Base-by-base conservation (phyloP, 345 rosid genomes). In the Lumnitzera racemosa region DNA sequence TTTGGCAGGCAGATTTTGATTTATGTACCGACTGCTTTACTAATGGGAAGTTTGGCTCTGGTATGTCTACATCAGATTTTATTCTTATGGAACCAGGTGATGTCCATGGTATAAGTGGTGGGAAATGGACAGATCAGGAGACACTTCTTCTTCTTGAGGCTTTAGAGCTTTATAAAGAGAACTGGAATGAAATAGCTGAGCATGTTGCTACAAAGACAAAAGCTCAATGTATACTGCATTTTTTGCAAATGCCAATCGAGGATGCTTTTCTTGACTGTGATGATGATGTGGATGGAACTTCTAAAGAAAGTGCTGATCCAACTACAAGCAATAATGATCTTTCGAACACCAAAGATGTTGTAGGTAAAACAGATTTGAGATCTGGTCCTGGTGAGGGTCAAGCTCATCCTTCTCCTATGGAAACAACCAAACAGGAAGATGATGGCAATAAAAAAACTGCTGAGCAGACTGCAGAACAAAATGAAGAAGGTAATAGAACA, bases 101-200 rank as follows among this genome's bases (percentile, higher is more conserved):
- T 74, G 77, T 77, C 57, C 78, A 79, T 80, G 96, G 96, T 64
- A 71, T 61, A 63, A 85, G 76, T 70, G 84, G 96, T 58, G 99
- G 95, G 68, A 90, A 81, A 64, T 95, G 99, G 99, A 90, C 98
- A 52, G 99, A 95, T 83, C 98, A 95, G 78, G 98, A 95, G 82
- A 95, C 95, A 65, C 91, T 95, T 58, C 96, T 95, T 58, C 96
- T 95, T 46, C 98, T 95, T 55, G 99, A 95, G 78, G 99, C 96
- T 58, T 58, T 95, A 61, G 99, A 95, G 72, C 87, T 95, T 62
- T 95, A 76, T 83, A 87, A 82, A 78, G 97, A 95, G 68, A 90
- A 90, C 72, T 95, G 96, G 96, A 88, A 73, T 70, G 98, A 90
- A 81, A 95, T 95, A 75, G 99, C 98, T 46, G 99, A 95, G 72